phyloP scores from a whole-genome alignment of 106 monocot genomes.

The Alisma plantagoaquatica region DNA sequence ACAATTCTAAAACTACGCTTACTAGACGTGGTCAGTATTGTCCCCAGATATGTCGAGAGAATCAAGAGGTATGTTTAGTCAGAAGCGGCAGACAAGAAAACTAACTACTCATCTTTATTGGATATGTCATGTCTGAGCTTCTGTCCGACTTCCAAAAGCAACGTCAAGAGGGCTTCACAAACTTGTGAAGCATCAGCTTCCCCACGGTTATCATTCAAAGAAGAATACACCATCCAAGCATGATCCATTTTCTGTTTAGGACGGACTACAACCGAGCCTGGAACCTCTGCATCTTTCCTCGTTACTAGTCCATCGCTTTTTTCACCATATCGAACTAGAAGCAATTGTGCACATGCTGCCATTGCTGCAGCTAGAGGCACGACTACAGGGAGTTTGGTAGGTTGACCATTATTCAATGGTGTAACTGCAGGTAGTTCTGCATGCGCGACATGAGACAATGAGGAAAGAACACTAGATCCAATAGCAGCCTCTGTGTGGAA shows the following conservation, averaged over 20 bases:
- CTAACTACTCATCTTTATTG: constrained; percentile 41
- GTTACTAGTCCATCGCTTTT: constrained; percentile 68
- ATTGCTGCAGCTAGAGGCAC: constrained; percentile 56
- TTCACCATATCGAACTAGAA: constrained; percentile 58
- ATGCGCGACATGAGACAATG: constrained; percentile 65
- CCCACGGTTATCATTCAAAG: constrained; percentile 35
- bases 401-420: constrained; percentile 7
- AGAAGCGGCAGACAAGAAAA: no score
- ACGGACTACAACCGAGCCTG: constrained; percentile 62
- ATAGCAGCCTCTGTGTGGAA: constrained; percentile 80
- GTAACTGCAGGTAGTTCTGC: constrained; percentile 59
- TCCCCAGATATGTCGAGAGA: no score
- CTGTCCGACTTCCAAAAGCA: constrained; percentile 69
- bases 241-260: constrained; percentile 53
- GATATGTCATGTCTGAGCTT: constrained; percentile 49
- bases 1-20: no score
- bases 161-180: constrained; percentile 73
- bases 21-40: no score
- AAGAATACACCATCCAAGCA: constrained; percentile 83
- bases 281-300: constrained; percentile 67
- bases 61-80: no score
- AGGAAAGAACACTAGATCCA: constrained; percentile 48
- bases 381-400: constrained; percentile 46
- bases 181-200: constrained; percentile 70
- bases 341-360: constrained; percentile 55